Evolutionary conservation across 2,329 filamentous ascomycete species (phyloP).

Genomic region (Ceratocystis destructans): DNA sequence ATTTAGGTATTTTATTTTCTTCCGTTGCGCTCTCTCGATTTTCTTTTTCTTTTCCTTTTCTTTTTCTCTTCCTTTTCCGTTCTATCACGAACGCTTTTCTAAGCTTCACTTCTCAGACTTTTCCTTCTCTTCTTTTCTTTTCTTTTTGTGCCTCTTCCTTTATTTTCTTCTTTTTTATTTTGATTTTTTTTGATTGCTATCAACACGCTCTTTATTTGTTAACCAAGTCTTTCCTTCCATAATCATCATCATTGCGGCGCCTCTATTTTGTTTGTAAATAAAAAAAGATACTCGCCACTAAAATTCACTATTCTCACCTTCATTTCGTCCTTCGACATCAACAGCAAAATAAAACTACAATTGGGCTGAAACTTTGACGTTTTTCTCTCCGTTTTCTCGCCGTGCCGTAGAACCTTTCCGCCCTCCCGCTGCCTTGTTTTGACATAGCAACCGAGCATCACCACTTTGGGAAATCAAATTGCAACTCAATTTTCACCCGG

Average conservation of each 20-base stretch:
- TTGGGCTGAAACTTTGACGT: background rate
- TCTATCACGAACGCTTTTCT: background rate
- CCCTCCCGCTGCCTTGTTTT: constrained; percentile 10
- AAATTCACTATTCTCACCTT: background rate
- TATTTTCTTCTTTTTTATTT: constrained; percentile 6
- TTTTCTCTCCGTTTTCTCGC: background rate
- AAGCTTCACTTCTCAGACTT: constrained; percentile 3
- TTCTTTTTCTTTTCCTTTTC: background rate
- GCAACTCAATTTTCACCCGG: background rate
- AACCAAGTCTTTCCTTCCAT: constrained; percentile 1
- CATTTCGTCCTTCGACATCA: background rate
- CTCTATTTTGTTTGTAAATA: background rate
- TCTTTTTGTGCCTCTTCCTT: background rate
- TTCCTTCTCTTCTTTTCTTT: constrained; percentile 11
- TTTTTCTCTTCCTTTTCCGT: background rate
- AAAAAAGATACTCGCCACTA: background rate
- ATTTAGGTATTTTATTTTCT: constrained; percentile 9
- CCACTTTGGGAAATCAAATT: background rate
- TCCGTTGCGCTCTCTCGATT: background rate
- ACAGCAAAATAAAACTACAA: background rate
- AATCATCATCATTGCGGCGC: background rate
- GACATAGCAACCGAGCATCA: constrained; percentile 6
- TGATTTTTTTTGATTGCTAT: constrained; percentile 17
- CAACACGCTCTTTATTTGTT: constrained; percentile 1
- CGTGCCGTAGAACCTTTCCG: constrained; percentile 12